Base-by-base conservation (phyloP, 2,329 filamentous ascomycete species). In the Cadophora gregata region DNA sequence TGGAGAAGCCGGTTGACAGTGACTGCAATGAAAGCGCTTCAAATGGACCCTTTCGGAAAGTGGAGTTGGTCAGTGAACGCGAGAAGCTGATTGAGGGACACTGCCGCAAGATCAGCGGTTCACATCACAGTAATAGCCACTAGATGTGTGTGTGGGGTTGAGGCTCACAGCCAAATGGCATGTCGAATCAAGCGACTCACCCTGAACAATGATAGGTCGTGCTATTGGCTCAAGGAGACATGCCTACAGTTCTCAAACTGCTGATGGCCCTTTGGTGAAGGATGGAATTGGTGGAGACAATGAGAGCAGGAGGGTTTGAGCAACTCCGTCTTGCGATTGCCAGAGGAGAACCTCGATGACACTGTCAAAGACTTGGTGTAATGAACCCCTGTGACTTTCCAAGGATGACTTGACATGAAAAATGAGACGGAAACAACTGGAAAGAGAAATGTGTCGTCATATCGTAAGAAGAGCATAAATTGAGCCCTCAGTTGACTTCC, bases 291-390 rank as follows among this genome's bases (percentile, higher is more conserved):
- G 42, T 21, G 42, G 42, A 47, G 42, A 63, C 42, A 31, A 19
- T 59, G 53, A 64, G 51, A 31, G 27, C 21, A 36, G 8, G 24
- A 29, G 29, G 62, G 51, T 4, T 1, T 31, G 12, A 5, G 24
- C 21, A 63, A 63, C 24, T 25, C 31, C 2, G 12, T 59, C 4
- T 24, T 64, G 7, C n/a, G 12, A 2, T 59, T 64, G 62, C 55
- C 53, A 27, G 19, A 53, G 12, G 62, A 64, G 31, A 48, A 51
- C 42, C 21, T 64, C 29, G 62, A 64, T 45, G 42, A 64, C 7
- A n/a, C 27, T 4, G 45, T 33, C 12, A 42, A 25, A 16, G 45
- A 5, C 16, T 9, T 33, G n/a, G 9, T 58, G 21, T 4, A 63
- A 19, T 42, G 12, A 25, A 8, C 19, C 14, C 29, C 2, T 3